phyloP scores from a whole-genome alignment of 495 filamentous ascomycete genomes.

The Monascus purpureus region DNA sequence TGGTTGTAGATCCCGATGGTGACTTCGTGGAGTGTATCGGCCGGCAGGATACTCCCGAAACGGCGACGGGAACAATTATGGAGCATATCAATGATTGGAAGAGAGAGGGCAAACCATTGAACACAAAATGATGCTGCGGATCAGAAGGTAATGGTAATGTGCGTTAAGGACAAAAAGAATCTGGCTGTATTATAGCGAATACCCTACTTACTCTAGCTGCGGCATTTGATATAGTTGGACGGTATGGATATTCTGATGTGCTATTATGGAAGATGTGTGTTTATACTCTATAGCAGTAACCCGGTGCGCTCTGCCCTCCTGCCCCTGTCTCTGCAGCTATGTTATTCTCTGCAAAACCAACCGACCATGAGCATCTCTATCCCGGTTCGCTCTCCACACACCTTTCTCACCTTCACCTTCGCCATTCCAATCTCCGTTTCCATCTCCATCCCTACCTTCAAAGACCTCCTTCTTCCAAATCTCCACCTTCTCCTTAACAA shows the following conservation, averaged over 20 bases:
- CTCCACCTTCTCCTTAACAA: slow-evolving; percentile 72
- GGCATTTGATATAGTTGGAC: slow-evolving; percentile 3
- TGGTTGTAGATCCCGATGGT: slow-evolving; percentile 79
- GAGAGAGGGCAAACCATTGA: slow-evolving; percentile 34
- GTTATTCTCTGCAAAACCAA: too few species aligned
- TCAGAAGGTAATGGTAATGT: too few species aligned
- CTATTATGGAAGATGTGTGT: too few species aligned
- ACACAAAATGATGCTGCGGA: slow-evolving; percentile 16
- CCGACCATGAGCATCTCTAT: slow-evolving; percentile 40
- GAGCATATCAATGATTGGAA: slow-evolving; percentile 89
- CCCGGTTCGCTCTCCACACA: slow-evolving; percentile 88
- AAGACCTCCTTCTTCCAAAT: slow-evolving; percentile 96
- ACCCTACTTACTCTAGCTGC: slow-evolving; percentile 11
- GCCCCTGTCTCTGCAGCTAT: slow-evolving; percentile 2
- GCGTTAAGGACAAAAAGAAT: too few species aligned
- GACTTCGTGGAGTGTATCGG: slow-evolving; percentile 98
- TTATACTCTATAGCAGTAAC: too few species aligned
- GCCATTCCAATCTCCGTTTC: too few species aligned
- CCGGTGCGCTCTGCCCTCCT: background rate
- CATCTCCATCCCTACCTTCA: slow-evolving; percentile 60
- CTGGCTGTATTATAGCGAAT: slow-evolving; percentile 18
- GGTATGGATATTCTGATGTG: background rate
- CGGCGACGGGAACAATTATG: slow-evolving; percentile 69
- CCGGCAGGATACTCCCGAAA: slow-evolving; percentile 78
- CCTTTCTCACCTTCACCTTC: too few species aligned